Conservation (phyloP, 306 rosid genomes). For the Glycine latifolia region DNA sequence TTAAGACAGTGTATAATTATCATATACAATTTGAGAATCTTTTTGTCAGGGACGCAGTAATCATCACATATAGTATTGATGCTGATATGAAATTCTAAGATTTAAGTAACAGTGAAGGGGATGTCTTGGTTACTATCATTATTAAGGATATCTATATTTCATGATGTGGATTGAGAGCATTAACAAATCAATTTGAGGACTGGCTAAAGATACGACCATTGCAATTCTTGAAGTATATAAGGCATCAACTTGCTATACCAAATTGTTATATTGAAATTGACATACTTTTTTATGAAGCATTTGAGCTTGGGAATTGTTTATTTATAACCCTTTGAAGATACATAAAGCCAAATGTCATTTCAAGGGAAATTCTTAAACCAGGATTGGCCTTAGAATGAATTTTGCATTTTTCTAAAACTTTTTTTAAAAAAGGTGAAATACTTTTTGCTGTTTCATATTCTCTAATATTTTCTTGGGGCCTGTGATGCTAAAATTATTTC, state of each 20-base stretch:
- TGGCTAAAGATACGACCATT: constrained; percentile 24
- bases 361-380: constrained; percentile 11
- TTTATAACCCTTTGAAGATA: constrained; percentile 25
- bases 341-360: not conserved
- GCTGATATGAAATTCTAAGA: not conserved
- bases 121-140: constrained; percentile 11
- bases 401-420: not conserved
- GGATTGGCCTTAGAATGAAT: constrained; percentile 9
- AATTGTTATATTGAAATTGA: constrained; percentile 16
- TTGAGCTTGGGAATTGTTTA: not conserved
- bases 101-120: constrained; percentile 23
- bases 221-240: constrained; percentile 27
- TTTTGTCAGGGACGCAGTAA: constrained; percentile 18
- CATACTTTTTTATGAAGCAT: not conserved
- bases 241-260: not conserved
- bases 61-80: constrained; percentile 6
- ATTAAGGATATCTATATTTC: constrained; percentile 8
- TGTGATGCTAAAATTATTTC: constrained; percentile 28
- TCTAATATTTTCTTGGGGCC: constrained; percentile 7
- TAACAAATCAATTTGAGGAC: not conserved
- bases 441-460: not conserved
- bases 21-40: constrained; percentile 37
- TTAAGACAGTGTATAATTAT: constrained; percentile 25
- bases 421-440: not conserved
- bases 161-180: constrained; percentile 12